Percentiles rank a stretch among this genome's conserved stretches.
Conservation (phyloP, 371 early-diverging fungal genomes). For the Actinomucor elegans region DNA sequence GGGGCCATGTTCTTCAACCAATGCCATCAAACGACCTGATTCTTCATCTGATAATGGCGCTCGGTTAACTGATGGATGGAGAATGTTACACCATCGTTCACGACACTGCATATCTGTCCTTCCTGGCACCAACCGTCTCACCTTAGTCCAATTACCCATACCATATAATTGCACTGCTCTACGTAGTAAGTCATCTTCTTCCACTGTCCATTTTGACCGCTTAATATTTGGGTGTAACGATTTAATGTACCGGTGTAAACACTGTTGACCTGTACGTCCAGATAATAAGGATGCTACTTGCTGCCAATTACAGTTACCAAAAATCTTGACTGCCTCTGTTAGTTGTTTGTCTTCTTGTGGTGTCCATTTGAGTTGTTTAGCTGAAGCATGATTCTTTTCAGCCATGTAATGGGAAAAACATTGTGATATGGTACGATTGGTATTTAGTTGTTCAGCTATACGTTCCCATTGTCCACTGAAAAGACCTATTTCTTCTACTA, state of each 20-base stretch:
- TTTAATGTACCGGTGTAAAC: slow-evolving; percentile 82
- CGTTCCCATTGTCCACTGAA: slow-evolving; percentile 59
- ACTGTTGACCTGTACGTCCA: slow-evolving; percentile 77
- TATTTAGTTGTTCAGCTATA: slow-evolving; percentile 59
- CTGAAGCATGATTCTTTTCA: slow-evolving; percentile 17
- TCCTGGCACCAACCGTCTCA: slow-evolving; percentile 70
- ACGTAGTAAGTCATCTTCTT: slow-evolving; percentile 73
- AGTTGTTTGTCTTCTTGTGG: slow-evolving; percentile 62
- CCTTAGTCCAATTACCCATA: slow-evolving; percentile 72
- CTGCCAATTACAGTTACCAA: slow-evolving; percentile 71
- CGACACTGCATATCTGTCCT: slow-evolving; percentile 89
- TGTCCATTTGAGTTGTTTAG: slow-evolving; percentile 51
- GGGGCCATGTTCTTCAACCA: slow-evolving; percentile 25
- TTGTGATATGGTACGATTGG: slow-evolving; percentile 76
- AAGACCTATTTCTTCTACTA: slow-evolving; percentile 45
- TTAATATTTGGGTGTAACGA: slow-evolving; percentile 74
- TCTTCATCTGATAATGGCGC: slow-evolving; percentile 57
- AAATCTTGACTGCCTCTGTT: slow-evolving; percentile 53
- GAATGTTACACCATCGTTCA: slow-evolving; percentile 78
- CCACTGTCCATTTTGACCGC: slow-evolving; percentile 70
- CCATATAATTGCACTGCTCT: slow-evolving; percentile 72
- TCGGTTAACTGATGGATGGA: slow-evolving; percentile 62
- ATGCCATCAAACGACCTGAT: slow-evolving; percentile 1
- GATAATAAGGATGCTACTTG: slow-evolving; percentile 67
- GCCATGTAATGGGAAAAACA: slow-evolving; percentile 74